Evolutionary conservation across 1,284 basidiomycete species (phyloP).

Genomic region (Sporisorium iseilematis-ciliati): DNA sequence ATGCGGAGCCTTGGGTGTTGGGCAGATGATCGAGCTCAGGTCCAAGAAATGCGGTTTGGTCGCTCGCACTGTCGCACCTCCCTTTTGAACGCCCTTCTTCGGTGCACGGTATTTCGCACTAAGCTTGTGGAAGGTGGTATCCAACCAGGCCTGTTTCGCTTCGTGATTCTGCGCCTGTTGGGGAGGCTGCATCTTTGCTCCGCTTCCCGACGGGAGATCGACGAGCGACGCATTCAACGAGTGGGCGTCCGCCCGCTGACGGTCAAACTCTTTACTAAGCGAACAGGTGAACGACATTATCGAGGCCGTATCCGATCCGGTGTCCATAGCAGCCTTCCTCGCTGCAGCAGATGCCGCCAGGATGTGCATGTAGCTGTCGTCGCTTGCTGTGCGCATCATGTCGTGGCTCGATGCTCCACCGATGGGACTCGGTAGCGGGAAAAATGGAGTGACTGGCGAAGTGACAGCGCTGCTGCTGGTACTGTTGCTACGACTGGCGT

Average conservation of each 20-base stretch:
- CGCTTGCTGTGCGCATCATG: constrained; percentile 45
- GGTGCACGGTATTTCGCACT: constrained; percentile 28
- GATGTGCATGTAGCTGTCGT: constrained; percentile 48
- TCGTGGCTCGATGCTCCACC: constrained; percentile 20
- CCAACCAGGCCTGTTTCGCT: constrained; percentile 42
- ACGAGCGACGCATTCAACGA: constrained; percentile 15
- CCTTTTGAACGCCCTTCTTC: constrained; percentile 22
- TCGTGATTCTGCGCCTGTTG: constrained; percentile 6
- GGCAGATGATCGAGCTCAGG: constrained; percentile 49
- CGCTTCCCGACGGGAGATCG: constrained; percentile 4
- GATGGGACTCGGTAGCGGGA: constrained; percentile 28
- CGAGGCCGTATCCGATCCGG: constrained; percentile 37
- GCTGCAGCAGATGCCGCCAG: constrained; percentile 44
- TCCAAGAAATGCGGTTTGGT: constrained; percentile 53
- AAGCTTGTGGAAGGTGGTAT: constrained; percentile 47
- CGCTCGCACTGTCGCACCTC: constrained; percentile 1
- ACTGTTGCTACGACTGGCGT: constrained; percentile 34
- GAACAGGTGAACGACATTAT: constrained; percentile 46
- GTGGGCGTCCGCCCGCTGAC: constrained; percentile 21
- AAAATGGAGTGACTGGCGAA: constrained; percentile 28
- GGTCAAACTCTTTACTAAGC: constrained; percentile 48
- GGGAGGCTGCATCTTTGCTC: not conserved
- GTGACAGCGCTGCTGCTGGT: constrained; percentile 28
- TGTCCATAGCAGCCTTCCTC: constrained; percentile 25
- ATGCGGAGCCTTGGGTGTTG: constrained; percentile 16